These are phyloP conservation scores for Iberis amara DNA, from an alignment of 441 rosid genomes.

Conservation along the genomic window DNA sequence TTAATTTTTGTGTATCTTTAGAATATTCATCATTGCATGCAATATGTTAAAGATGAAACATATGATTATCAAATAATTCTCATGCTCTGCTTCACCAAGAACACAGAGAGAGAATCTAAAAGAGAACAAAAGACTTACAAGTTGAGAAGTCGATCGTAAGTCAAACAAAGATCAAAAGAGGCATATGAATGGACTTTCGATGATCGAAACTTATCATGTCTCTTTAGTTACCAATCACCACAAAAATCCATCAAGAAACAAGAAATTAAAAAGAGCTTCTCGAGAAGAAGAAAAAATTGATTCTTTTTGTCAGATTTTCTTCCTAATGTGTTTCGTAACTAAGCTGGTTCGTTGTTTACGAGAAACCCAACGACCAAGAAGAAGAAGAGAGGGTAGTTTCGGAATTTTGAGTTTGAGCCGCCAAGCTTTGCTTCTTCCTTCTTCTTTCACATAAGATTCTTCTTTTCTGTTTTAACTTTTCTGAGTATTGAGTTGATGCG, in stretches of 20 bases:
- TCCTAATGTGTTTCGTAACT: neutral
- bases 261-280: neutral
- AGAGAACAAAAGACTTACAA: constrained; percentile 21
- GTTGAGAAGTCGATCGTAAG: constrained; percentile 24
- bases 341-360: constrained; percentile 19
- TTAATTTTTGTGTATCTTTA: constrained; percentile 10
- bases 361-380: constrained; percentile 13
- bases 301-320: constrained; percentile 1
- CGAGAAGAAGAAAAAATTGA: neutral
- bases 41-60: constrained; percentile 6
- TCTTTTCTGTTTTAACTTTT: constrained; percentile 6
- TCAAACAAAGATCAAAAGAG: constrained; percentile 26
- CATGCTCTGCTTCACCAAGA: constrained; percentile 14
- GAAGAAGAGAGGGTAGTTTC: constrained; percentile 11
- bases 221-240: too few species aligned
- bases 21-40: constrained; percentile 30
- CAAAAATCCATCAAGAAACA: constrained; percentile 1
- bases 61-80: neutral
- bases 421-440: constrained; percentile 18
- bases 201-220: neutral
- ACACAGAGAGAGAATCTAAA: constrained; percentile 18
- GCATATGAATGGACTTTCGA: neutral
- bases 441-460: neutral
- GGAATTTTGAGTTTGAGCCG: constrained; percentile 24
- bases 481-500: constrained; percentile 6